Percentiles rank a stretch among this genome's conserved stretches.
These are phyloP conservation scores for Aspergillus bertholletiae DNA, from an alignment of 495 filamentous ascomycete species.

Conservation along the genomic window DNA sequence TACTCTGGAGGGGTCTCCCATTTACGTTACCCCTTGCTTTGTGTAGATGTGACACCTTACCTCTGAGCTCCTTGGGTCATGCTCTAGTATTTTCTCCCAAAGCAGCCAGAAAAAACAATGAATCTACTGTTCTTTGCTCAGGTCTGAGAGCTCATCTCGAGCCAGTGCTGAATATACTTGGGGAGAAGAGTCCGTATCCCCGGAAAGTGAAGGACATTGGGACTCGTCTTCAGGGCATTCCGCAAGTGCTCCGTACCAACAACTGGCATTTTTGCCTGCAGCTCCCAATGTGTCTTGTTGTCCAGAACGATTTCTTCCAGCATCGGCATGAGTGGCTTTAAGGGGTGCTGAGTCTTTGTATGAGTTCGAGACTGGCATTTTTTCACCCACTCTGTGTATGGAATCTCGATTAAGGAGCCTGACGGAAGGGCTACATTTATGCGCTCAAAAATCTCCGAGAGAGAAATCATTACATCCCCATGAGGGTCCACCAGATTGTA, in stretches of 20 bases:
- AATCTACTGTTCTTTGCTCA: neutral
- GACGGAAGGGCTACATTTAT: neutral
- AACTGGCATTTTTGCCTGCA: neutral
- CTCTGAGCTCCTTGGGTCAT: neutral
- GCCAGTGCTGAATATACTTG: neutral
- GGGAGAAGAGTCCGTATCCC: neutral
- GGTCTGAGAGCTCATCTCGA: neutral
- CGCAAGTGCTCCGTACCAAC: neutral
- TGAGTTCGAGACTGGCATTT: neutral
- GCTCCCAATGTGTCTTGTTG: neutral
- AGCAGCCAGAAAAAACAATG: neutral
- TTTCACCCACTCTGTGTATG: neutral
- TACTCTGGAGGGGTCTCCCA: neutral
- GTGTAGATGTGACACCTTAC: neutral
- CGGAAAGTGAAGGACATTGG: neutral
- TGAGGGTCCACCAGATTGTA: neutral
- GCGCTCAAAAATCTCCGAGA: neutral
- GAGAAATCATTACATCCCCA: neutral
- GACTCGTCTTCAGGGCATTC: neutral
- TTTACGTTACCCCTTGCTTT: neutral
- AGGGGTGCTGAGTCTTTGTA: neutral
- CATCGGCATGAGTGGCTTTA: neutral
- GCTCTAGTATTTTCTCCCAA: neutral
- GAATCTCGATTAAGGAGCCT: neutral
- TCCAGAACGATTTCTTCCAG: neutral